These are phyloP conservation scores for Plasmodium coatneyi DNA, from an alignment of 169 alveolate species.

Conservation along the genomic window DNA sequence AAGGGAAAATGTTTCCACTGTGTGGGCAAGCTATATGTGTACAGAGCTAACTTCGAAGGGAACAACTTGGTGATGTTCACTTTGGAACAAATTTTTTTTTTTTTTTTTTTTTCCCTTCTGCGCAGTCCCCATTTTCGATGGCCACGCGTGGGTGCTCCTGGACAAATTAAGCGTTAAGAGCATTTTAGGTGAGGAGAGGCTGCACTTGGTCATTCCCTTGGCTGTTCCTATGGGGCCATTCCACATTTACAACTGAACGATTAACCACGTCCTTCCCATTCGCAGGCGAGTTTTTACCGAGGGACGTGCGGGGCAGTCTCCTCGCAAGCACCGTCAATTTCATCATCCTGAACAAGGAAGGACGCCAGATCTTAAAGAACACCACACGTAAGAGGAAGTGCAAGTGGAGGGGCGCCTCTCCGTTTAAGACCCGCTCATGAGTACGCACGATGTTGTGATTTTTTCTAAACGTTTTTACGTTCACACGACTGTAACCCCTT, in stretches of 20 bases:
- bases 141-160: constrained; percentile 59
- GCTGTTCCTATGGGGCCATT: not conserved
- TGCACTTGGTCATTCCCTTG: not conserved
- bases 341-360: constrained; percentile 33
- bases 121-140: constrained; percentile 61
- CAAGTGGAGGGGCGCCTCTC: not conserved
- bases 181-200: constrained; percentile 38
- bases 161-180: constrained; percentile 47
- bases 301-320: constrained; percentile 31
- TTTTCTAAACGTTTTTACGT: not conserved
- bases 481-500: not conserved
- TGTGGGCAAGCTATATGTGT: not conserved
- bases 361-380: constrained; percentile 20
- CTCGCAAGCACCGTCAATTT: constrained; percentile 29
- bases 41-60: not conserved
- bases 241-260: not conserved
- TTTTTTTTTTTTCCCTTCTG: not conserved
- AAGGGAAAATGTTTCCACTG: not conserved
- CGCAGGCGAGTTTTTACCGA: constrained; percentile 46
- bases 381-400: constrained; percentile 28
- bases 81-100: not conserved
- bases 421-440: not conserved
- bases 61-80: not conserved
- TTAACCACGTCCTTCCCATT: not conserved
- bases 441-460: not conserved